These are phyloP conservation scores for Vaccinium darrowii DNA, from an alignment of 148 eudicot species.

Conservation along the genomic window DNA sequence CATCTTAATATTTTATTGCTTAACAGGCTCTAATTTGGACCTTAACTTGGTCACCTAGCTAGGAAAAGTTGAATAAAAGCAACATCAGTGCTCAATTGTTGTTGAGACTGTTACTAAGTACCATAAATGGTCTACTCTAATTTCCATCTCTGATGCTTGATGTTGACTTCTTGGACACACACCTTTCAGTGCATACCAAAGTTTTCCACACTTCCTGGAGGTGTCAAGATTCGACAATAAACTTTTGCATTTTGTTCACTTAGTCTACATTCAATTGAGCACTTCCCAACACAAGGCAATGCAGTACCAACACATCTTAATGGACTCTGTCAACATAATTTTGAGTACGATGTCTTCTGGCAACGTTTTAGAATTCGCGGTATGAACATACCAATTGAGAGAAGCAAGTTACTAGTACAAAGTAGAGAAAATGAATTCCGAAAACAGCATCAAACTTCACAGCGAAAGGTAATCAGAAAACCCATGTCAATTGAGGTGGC, in stretches of 20 bases:
- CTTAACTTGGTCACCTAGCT: not conserved
- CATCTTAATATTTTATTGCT: not conserved
- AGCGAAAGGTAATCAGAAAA: not conserved
- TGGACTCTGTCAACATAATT: not conserved
- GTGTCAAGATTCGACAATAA: not conserved
- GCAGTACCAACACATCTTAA: not conserved
- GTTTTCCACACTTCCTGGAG: not conserved
- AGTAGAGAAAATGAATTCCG: not conserved
- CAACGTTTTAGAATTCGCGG: not conserved
- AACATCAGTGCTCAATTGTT: not conserved
- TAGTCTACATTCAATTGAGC: not conserved
- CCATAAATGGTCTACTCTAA: not conserved
- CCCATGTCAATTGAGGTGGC: not conserved
- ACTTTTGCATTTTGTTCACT: not conserved
- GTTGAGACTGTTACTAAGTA: not conserved
- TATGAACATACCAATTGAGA: not conserved
- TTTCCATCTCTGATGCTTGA: not conserved
- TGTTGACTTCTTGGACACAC: not conserved
- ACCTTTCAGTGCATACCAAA: not conserved
- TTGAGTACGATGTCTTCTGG: not conserved
- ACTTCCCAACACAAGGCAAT: not conserved
- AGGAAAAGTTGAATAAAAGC: not conserved
- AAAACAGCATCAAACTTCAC: not conserved
- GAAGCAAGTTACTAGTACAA: not conserved
- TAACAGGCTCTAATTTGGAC: not conserved